Base-by-base conservation (phyloP, 1,139 yeast species). In the Magnusiomyces ingens region DNA sequence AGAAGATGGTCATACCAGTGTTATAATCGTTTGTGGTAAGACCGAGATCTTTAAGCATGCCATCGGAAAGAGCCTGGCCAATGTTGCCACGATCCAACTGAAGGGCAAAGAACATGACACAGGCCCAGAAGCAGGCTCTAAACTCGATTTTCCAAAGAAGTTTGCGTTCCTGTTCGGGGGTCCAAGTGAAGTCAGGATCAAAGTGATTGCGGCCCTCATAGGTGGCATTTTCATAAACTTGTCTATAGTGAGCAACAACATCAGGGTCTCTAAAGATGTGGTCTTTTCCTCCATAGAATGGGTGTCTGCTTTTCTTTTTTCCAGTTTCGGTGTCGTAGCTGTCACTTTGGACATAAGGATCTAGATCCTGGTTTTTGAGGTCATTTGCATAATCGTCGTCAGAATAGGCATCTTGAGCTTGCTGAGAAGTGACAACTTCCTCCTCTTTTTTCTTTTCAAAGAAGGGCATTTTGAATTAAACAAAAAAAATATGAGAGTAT, bases 301-400 rank as follows among this genome's bases (percentile, higher is more conserved):
- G 4, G 32, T 26, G 32, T 26, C 90, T 4, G 76, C 85, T 37
- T 93, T 87, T 66, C 73, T 84, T 42, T 67, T 87, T 22, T 75
- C 79, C 61, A 84, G 88, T 59, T 91, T 90, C 70, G 84, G 32
- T 4, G 8, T 26, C 32, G 32, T 26, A 5, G 4, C 8, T 8
- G 32, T 26, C 32, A 8, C 32, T 26, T 8, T 26, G 32, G 32
- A 26, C 32, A 26, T 26, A 26, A 8, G 32, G 32, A 26, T 26
- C 32, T 4, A 26, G 8, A 8, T 26, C 32, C 32, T 26, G 32
- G 32, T 26, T 26, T 8, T 26, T 26, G 32, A 26, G 32, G 8
- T 26, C 32, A 26, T 26, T 26, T 26, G 8, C 32, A 8, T 5
- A 26, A 26, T 26, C 32, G 32, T 26, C 32, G 32, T 26, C 32